Percentiles rank a stretch among this genome's conserved stretches.
These are phyloP conservation scores for Cyclanthera cordifolia DNA, from an alignment of 306 rosid genomes.

Conservation along the genomic window DNA sequence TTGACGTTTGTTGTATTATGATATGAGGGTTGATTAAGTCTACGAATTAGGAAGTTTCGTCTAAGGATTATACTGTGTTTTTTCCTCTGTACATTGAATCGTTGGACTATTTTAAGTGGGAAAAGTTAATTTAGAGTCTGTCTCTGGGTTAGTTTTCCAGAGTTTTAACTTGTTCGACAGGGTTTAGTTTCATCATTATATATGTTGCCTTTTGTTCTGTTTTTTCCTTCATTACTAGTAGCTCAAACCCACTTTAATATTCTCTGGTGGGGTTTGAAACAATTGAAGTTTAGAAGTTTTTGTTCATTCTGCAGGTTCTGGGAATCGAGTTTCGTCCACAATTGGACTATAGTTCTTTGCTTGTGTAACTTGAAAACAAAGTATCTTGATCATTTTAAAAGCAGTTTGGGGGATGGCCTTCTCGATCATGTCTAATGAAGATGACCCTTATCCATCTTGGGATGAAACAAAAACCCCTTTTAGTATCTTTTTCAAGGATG, in stretches of 20 bases:
- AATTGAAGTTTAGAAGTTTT: neutral
- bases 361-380: neutral
- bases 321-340: neutral
- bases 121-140: neutral
- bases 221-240: neutral
- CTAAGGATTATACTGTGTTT: neutral
- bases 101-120: neutral
- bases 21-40: neutral
- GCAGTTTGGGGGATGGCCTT: conserved; percentile 16
- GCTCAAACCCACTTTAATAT: neutral
- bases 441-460: conserved; percentile 23
- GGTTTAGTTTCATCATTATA: neutral
- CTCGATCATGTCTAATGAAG: conserved; percentile 41
- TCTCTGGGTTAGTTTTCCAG: neutral
- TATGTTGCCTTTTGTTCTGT: neutral
- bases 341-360: neutral
- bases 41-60: neutral
- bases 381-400: neutral
- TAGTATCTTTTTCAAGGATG: conserved; percentile 51
- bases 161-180: neutral
- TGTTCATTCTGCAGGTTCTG: conserved; percentile 9
- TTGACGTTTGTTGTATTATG: too few relatives aligned
- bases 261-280: neutral
- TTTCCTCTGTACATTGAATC: neutral
- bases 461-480: conserved; percentile 40